Evolutionary conservation across 495 filamentous ascomycete genomes (phyloP).

Genomic region (Aspergillus nidulans): DNA sequence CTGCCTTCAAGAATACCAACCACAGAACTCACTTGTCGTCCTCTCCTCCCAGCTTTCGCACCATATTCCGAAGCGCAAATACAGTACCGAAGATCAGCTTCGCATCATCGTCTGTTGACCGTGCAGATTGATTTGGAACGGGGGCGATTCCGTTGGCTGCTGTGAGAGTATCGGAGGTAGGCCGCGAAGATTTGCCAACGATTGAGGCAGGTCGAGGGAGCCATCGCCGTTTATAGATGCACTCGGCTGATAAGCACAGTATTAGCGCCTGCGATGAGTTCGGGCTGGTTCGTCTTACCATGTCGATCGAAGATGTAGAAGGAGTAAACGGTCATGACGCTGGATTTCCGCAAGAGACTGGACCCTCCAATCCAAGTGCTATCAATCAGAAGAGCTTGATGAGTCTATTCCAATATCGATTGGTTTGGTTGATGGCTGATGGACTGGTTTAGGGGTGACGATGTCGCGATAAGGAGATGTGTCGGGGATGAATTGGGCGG

Average conservation of each 20-base stretch:
- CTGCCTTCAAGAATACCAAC: neutral
- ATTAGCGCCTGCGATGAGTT: neutral
- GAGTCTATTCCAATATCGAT: neutral
- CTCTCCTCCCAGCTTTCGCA: conserved; percentile 83
- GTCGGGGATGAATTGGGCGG: neutral
- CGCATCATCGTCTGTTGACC: conserved; percentile 77
- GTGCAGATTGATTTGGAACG: conserved; percentile 39
- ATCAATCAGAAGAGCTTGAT: neutral
- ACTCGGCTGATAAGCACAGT: conserved; percentile 67
- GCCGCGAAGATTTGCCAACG: conserved; percentile 35
- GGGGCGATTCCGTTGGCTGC: conserved; percentile 28
- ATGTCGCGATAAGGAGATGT: neutral
- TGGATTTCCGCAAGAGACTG: neutral
- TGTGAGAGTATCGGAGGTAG: conserved; percentile 27
- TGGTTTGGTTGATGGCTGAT: neutral
- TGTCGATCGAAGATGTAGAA: conserved; percentile 99
- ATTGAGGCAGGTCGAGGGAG: conserved; percentile 45
- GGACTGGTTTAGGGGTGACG: neutral
- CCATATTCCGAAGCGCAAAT: conserved; percentile 95
- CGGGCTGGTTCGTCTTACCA: conserved; percentile 53
- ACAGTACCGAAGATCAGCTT: conserved; percentile 96
- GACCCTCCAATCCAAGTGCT: neutral
- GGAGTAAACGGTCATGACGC: conserved; percentile 83
- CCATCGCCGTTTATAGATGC: conserved; percentile 91
- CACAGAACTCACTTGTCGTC: conserved; percentile 65